These are phyloP conservation scores for Fraxinus greggii DNA, from an alignment of 305 asterid species.

Conservation along the genomic window DNA sequence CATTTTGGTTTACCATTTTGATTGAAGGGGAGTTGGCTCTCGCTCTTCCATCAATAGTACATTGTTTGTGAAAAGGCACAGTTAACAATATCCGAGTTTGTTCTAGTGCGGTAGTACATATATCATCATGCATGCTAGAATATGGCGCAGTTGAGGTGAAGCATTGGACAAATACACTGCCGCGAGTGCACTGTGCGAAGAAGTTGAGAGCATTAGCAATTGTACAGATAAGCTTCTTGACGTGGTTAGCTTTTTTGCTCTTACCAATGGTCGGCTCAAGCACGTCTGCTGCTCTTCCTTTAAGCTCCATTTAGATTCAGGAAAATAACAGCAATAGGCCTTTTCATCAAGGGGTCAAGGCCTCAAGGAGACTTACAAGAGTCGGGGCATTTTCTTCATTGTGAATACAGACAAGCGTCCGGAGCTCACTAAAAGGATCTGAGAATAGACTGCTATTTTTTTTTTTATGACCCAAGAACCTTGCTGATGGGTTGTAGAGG, in stretches of 20 bases:
- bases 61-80: conserved; percentile 60
- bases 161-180: conserved; percentile 31
- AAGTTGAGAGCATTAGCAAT: conserved; percentile 44
- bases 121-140: conserved; percentile 62
- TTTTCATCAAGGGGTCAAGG: conserved; percentile 34
- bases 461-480: conserved; percentile 32
- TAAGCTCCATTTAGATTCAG: conserved; percentile 52
- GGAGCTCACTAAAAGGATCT: conserved; percentile 37
- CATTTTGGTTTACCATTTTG: conserved; percentile 48
- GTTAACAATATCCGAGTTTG: conserved; percentile 40
- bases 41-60: conserved; percentile 44
- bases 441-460: conserved; percentile 38
- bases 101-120: conserved; percentile 53
- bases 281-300: conserved; percentile 46
- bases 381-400: conserved; percentile 47
- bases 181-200: conserved; percentile 25
- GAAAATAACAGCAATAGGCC: conserved; percentile 37
- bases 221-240: conserved; percentile 37
- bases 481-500: conserved; percentile 55
- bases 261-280: conserved; percentile 30
- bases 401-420: conserved; percentile 48
- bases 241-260: conserved; percentile 26
- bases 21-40: conserved; percentile 32
- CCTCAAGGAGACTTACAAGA: conserved; percentile 46
- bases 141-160: conserved; percentile 60